A percentile compares a stretch with the other conserved stretches of the same genome.
phyloP scores from a whole-genome alignment of 306 rosid species.

The Gillenia trifoliata region DNA sequence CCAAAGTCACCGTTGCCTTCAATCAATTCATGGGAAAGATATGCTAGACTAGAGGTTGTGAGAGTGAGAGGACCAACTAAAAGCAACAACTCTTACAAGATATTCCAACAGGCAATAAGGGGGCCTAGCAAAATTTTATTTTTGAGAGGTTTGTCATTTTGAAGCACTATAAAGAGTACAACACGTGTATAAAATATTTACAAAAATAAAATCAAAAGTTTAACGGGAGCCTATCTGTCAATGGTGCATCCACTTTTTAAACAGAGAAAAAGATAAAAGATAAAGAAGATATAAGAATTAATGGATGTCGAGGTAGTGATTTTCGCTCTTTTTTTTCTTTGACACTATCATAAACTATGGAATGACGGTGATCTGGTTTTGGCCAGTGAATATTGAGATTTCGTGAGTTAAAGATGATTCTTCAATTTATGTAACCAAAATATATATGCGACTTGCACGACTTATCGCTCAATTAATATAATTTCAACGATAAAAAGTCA shows the following conservation, averaged over 20 bases:
- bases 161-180: not conserved
- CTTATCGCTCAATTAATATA: not conserved
- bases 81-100: slow-evolving; percentile 8
- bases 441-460: not conserved
- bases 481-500: not conserved
- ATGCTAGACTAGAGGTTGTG: slow-evolving; percentile 6
- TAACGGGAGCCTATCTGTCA: slow-evolving; percentile 11
- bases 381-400: not conserved
- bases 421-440: not conserved
- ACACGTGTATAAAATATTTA: not conserved
- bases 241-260: not conserved
- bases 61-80: slow-evolving; percentile 22
- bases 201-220: not conserved
- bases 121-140: slow-evolving; percentile 2
- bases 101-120: not conserved
- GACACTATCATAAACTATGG: not conserved
- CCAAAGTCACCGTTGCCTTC: slow-evolving; percentile 39
- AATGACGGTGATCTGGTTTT: not conserved
- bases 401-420: not conserved
- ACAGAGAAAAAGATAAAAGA: not conserved
- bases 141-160: not conserved
- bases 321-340: no score
- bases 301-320: not conserved
- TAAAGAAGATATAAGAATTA: not conserved
- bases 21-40: slow-evolving; percentile 30